Percentiles rank a stretch among this genome's conserved stretches.
Evolutionary conservation across 768 basidiomycete species (phyloP).

Genomic region (Agaricus subrufescens): DNA sequence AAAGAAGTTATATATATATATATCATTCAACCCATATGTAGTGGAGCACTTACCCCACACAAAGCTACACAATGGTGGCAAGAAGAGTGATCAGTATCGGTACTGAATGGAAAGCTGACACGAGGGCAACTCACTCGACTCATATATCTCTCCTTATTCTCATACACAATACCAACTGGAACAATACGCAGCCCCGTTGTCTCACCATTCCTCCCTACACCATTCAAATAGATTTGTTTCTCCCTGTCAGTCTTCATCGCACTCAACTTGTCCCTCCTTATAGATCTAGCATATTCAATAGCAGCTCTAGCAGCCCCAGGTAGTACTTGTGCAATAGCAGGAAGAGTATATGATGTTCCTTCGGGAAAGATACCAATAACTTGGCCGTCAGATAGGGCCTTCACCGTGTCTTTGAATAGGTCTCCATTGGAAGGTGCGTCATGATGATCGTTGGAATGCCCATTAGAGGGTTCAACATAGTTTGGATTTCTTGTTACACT

Average conservation of each 20-base stretch:
- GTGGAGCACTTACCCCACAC: conserved; percentile 16
- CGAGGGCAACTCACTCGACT: conserved; percentile 39
- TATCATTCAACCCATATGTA: neutral
- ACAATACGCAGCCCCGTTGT: conserved; percentile 39
- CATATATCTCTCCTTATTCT: conserved; percentile 60
- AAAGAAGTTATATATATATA: neutral
- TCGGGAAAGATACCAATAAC: conserved; percentile 70
- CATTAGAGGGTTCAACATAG: conserved; percentile 12
- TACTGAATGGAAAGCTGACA: neutral
- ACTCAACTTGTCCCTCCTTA: conserved; percentile 12
- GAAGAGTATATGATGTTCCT: conserved; percentile 49
- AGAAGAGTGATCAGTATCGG: neutral
- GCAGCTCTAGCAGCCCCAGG: conserved; percentile 72
- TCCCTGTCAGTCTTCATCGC: conserved; percentile 1
- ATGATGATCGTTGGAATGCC: neutral
- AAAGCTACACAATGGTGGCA: conserved; percentile 11
- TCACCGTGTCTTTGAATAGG: conserved; percentile 53
- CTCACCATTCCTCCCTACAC: conserved; percentile 16
- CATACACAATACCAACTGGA: conserved; percentile 68
- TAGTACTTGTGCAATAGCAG: conserved; percentile 41
- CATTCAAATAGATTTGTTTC: conserved; percentile 7
- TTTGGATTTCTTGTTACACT: conserved; percentile 66
- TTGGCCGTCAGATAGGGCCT: conserved; percentile 45
- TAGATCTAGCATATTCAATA: conserved; percentile 56
- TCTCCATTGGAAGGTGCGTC: conserved; percentile 25